These are phyloP conservation scores for Sedum album DNA, from an alignment of 164 flowering plant genomes.

Conservation along the genomic window DNA sequence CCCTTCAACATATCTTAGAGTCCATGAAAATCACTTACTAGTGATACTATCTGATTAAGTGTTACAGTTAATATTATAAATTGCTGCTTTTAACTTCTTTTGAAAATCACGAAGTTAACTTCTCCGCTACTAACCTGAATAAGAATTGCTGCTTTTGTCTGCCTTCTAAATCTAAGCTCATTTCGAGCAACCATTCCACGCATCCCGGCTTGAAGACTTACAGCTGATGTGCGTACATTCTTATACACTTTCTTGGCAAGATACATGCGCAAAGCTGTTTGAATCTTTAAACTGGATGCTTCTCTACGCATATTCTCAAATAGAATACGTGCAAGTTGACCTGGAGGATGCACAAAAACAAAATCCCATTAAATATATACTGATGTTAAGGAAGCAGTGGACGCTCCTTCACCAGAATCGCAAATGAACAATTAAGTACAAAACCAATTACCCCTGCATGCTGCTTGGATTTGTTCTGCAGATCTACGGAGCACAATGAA, in stretches of 20 bases:
- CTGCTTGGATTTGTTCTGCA: slow-evolving; percentile 61
- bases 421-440: neutral
- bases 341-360: slow-evolving; percentile 28
- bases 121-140: slow-evolving; percentile 56
- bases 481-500: slow-evolving; percentile 47
- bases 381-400: neutral
- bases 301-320: slow-evolving; percentile 69
- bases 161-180: slow-evolving; percentile 68
- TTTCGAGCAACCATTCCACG: slow-evolving; percentile 89
- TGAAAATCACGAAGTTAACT: neutral
- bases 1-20: neutral
- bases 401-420: neutral
- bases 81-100: no score
- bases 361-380: neutral
- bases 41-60: no score
- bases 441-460: slow-evolving; percentile 63
- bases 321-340: slow-evolving; percentile 61
- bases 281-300: slow-evolving; percentile 67
- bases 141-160: slow-evolving; percentile 64
- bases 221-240: slow-evolving; percentile 41
- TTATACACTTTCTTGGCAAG: slow-evolving; percentile 59
- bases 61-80: neutral
- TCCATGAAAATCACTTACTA: neutral
- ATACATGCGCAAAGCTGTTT: slow-evolving; percentile 64
- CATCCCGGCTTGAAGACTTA: slow-evolving; percentile 75